Conservation (phyloP, 768 basidiomycete genomes). For the Calocybe gangraenosa region DNA sequence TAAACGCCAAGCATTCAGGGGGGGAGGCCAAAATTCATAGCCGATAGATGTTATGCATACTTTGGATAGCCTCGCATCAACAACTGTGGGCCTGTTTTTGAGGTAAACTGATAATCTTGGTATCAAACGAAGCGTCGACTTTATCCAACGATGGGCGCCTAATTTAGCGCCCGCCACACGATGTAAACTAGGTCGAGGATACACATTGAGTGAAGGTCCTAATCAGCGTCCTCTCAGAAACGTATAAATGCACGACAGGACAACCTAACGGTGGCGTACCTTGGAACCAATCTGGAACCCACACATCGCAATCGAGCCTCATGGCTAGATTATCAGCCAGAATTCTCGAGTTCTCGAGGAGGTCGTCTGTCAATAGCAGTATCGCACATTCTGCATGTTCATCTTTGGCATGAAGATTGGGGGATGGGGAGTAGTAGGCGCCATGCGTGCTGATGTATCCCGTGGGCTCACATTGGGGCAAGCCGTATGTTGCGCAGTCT, state of each 20-base stretch:
- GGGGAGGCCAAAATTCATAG: neutral
- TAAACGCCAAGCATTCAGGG: neutral
- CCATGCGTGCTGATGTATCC: slow-evolving; percentile 37
- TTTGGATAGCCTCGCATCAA: slow-evolving; percentile 25
- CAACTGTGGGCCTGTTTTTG: slow-evolving; percentile 27
- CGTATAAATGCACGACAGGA: slow-evolving; percentile 1
- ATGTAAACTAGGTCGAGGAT: slow-evolving; percentile 16
- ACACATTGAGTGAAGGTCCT: slow-evolving; percentile 2
- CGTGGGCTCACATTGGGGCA: slow-evolving; percentile 41
- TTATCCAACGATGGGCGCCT: slow-evolving; percentile 23
- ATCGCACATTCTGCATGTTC: slow-evolving; percentile 36
- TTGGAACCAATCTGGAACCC: slow-evolving; percentile 58
- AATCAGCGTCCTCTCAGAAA: neutral
- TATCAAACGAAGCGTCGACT: slow-evolving; percentile 20
- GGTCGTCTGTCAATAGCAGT: slow-evolving; percentile 52
- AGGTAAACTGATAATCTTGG: slow-evolving; percentile 25
- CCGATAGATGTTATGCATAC: slow-evolving; percentile 19
- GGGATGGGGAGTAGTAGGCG: slow-evolving; percentile 40
- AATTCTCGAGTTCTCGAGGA: slow-evolving; percentile 51
- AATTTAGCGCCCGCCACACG: slow-evolving; percentile 29
- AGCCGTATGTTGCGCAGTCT: slow-evolving; percentile 36
- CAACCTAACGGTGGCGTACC: slow-evolving; percentile 28
- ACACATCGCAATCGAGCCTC: slow-evolving; percentile 52
- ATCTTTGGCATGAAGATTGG: slow-evolving; percentile 15
- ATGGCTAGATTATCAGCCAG: slow-evolving; percentile 52